These are phyloP conservation scores for Fagopyrum esculentum DNA, from an alignment of 148 eudicot genomes.

Conservation along the genomic window DNA sequence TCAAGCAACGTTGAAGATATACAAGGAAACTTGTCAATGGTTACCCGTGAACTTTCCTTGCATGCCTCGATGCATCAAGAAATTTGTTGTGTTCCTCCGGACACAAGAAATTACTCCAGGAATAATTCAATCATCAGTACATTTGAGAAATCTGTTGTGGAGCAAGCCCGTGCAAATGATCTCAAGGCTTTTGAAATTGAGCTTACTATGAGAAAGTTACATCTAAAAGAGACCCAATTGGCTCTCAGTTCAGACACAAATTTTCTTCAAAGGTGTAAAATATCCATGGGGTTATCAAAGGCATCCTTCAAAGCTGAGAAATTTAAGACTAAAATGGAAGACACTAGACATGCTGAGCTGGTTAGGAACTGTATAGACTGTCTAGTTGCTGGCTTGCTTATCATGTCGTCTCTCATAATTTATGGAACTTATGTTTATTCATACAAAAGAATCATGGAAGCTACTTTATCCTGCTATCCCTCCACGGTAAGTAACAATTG, in stretches of 20 bases:
- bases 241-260: slow-evolving; percentile 52
- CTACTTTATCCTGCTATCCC: slow-evolving; percentile 63
- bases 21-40: slow-evolving; percentile 23
- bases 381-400: slow-evolving; percentile 69
- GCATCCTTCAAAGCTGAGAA: slow-evolving; percentile 71
- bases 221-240: slow-evolving; percentile 62
- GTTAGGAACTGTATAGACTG: slow-evolving; percentile 63
- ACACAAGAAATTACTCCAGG: slow-evolving; percentile 11
- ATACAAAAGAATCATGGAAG: slow-evolving; percentile 55
- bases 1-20: slow-evolving; percentile 23
- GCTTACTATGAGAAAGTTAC: slow-evolving; percentile 56
- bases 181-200: slow-evolving; percentile 67
- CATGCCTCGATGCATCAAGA: slow-evolving; percentile 28
- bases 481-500: slow-evolving; percentile 35
- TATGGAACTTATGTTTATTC: slow-evolving; percentile 77
- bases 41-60: slow-evolving; percentile 33
- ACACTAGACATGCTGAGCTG: slow-evolving; percentile 62
- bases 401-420: slow-evolving; percentile 53
- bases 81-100: slow-evolving; percentile 32
- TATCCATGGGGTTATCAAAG: slow-evolving; percentile 69
- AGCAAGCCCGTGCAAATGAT: slow-evolving; percentile 76
- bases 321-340: slow-evolving; percentile 67
- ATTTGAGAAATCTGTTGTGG: slow-evolving; percentile 58
- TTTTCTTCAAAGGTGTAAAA: slow-evolving; percentile 62
- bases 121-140: slow-evolving; percentile 33